Percentiles rank a stretch among this genome's conserved stretches.
These are phyloP conservation scores for Hyparrhenia diplandra DNA, from an alignment of 176 grass and related monocot species.

Conservation along the genomic window DNA sequence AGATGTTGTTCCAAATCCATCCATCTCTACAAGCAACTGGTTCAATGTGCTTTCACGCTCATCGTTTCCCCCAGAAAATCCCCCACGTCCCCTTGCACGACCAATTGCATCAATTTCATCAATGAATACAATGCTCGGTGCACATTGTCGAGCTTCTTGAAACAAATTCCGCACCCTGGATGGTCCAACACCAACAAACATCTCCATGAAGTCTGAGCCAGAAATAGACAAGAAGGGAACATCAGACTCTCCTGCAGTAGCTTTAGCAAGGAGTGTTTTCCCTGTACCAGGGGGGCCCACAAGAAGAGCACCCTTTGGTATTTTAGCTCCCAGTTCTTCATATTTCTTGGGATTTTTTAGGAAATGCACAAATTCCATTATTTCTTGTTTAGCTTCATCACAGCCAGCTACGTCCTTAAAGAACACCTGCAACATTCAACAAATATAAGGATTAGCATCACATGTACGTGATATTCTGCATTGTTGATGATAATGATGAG, in stretches of 20 bases:
- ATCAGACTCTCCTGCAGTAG: constrained; percentile 80
- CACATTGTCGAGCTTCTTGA: constrained; percentile 75
- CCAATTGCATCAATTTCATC: constrained; percentile 98
- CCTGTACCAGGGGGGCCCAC: constrained; percentile 84
- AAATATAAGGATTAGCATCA: constrained; percentile 8
- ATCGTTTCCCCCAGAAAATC: constrained; percentile 54
- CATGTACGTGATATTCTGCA: constrained; percentile 6
- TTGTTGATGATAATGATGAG: constrained; percentile 9
- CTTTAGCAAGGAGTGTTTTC: constrained; percentile 97
- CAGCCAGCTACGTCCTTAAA: constrained; percentile 99
- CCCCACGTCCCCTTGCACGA: constrained; percentile 70
- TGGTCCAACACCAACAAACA: constrained; percentile 99
- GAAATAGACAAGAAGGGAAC: constrained; percentile 92
- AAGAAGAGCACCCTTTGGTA: constrained; percentile 95
- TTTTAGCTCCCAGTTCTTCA: constrained; percentile 90
- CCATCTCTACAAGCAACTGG: constrained; percentile 96
- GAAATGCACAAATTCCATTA: constrained; percentile 99
- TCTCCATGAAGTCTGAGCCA: constrained; percentile 92
- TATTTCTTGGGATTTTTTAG: constrained; percentile 96
- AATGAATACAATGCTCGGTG: constrained; percentile 92
- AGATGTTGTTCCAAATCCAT: constrained; percentile 87
- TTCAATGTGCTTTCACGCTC: constrained; percentile 94
- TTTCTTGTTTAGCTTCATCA: constrained; percentile 98
- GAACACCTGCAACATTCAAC: constrained; percentile 53
- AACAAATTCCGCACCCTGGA: constrained; percentile 83